These are phyloP conservation scores for Candida rishiriensis DNA, from an alignment of 805 yeast genomes.

Conservation along the genomic window DNA sequence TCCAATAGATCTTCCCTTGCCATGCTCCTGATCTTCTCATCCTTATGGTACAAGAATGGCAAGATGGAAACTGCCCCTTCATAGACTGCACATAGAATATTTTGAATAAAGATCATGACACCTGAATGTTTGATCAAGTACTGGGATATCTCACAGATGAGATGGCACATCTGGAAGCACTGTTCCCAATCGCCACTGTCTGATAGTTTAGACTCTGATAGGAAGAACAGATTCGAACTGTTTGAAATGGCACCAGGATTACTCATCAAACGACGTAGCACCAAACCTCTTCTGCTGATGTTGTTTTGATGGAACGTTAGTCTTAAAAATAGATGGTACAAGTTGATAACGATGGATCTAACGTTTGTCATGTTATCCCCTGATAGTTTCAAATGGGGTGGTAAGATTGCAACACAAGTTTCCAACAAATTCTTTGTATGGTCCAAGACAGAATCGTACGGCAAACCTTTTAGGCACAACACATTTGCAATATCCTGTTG, in stretches of 20 bases:
- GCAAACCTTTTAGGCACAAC: neutral
- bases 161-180: neutral
- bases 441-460: neutral
- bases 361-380: neutral
- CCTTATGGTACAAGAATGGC: slow-evolving; percentile 2
- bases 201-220: neutral
- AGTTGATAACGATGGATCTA: neutral
- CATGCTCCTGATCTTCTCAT: neutral
- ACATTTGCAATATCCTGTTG: neutral
- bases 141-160: neutral
- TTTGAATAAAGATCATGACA: slow-evolving; percentile 1
- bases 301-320: neutral
- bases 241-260: neutral
- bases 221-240: neutral
- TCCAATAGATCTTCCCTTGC: neutral
- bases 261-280: neutral
- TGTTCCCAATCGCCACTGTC: neutral
- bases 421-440: slow-evolving; percentile 2
- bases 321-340: neutral
- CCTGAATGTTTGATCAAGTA: neutral
- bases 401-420: slow-evolving; percentile 3
- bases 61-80: slow-evolving; percentile 1
- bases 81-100: slow-evolving; percentile 1
- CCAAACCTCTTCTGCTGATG: neutral
- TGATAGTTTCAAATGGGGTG: neutral